phyloP scores from a whole-genome alignment of 2,329 filamentous ascomycete species.

The Penicillium sp. region DNA sequence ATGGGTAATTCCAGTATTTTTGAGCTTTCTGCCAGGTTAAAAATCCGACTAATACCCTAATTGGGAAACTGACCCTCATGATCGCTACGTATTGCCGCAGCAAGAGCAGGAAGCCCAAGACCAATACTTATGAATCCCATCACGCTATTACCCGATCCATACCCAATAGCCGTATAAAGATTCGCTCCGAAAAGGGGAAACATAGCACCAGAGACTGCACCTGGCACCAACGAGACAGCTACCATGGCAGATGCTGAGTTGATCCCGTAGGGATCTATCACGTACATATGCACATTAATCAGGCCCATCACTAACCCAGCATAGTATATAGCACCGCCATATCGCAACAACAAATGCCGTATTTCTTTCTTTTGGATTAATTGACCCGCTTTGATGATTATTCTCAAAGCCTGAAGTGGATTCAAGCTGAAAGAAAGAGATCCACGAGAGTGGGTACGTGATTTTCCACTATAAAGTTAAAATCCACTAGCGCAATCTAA shows the following conservation, averaged over 20 bases:
- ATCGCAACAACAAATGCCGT: constrained; percentile 32
- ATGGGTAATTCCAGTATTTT: too few species aligned
- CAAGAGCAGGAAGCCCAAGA: background rate
- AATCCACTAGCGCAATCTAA: background rate
- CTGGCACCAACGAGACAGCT: constrained; percentile 20
- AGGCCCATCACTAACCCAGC: constrained; percentile 40
- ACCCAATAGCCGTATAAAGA: background rate
- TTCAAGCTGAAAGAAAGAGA: background rate
- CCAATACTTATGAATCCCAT: background rate
- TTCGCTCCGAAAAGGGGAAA: background rate
- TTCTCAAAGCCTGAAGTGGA: background rate
- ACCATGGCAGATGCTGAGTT: constrained; percentile 31
- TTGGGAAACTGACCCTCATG: too few species aligned
- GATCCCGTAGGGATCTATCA: constrained; percentile 30
- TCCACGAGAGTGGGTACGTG: background rate
- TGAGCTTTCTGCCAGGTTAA: too few species aligned
- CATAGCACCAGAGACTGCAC: constrained; percentile 19
- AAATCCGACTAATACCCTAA: too few species aligned
- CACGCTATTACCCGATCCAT: background rate
- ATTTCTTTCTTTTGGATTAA: background rate
- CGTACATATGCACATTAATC: constrained; percentile 39
- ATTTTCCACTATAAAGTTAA: background rate
- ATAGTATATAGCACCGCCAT: constrained; percentile 50
- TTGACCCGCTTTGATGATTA: background rate
- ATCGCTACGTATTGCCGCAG: too few species aligned